phyloP scores from a whole-genome alignment of 1,284 basidiomycete genomes.

The Cystobasidium pallidum region DNA sequence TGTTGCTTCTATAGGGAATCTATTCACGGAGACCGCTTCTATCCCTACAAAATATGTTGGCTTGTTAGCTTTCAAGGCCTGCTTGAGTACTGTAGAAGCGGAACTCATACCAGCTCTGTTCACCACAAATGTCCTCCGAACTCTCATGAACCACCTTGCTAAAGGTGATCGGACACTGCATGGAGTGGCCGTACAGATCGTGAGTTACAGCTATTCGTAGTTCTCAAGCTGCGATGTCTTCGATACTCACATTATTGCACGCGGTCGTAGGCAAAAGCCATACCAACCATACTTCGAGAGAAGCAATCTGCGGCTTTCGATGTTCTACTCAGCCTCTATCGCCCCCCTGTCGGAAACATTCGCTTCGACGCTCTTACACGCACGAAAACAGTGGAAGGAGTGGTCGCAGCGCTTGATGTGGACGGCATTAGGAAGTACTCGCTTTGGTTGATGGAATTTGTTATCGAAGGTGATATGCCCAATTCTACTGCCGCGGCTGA shows the following conservation, averaged over 20 bases:
- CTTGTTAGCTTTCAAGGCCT: constrained; percentile 29
- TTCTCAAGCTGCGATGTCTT: constrained; percentile 19
- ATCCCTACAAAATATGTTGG: constrained; percentile 41
- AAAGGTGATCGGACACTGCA: constrained; percentile 84
- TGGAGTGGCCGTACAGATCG: constrained; percentile 80
- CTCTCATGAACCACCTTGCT: constrained; percentile 93
- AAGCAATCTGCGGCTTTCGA: constrained; percentile 82
- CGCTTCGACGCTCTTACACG: constrained; percentile 91
- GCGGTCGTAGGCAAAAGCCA: constrained; percentile 62
- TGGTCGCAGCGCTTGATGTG: constrained; percentile 74
- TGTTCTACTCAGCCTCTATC: constrained; percentile 62
- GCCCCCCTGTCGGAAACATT: constrained; percentile 64
- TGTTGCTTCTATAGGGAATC: constrained; percentile 10
- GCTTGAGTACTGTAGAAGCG: constrained; percentile 17
- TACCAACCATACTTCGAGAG: constrained; percentile 73
- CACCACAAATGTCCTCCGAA: constrained; percentile 93
- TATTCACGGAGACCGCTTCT: constrained; percentile 26
- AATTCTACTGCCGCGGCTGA: background rate
- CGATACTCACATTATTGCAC: background rate
- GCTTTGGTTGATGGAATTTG: constrained; percentile 68
- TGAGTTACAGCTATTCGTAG: constrained; percentile 52
- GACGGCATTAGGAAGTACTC: constrained; percentile 80
- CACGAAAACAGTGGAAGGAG: constrained; percentile 88
- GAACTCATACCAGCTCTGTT: constrained; percentile 74
- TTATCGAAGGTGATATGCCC: constrained; percentile 52